Conservation (phyloP, 148 eudicot species). For the Cornus florida region DNA sequence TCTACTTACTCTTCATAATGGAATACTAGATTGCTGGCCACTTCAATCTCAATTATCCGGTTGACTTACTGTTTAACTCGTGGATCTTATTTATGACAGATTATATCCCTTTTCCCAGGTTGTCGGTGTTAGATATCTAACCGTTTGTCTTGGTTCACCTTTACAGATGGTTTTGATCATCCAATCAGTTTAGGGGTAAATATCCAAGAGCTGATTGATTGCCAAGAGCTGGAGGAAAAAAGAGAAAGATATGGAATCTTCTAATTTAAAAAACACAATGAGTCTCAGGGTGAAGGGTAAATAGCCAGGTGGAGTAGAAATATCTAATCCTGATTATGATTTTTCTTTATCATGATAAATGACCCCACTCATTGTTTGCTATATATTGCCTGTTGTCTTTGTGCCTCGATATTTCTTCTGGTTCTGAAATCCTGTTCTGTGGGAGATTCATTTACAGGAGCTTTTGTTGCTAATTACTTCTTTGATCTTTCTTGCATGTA, state of each 20-base stretch:
- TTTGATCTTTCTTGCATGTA: background rate
- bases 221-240: conserved; percentile 3
- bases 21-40: conserved; percentile 1
- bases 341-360: background rate
- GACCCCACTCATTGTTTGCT: background rate
- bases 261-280: background rate
- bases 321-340: background rate
- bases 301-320: background rate
- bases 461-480: conserved; percentile 3
- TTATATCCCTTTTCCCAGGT: background rate
- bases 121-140: background rate
- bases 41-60: background rate
- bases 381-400: background rate
- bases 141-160: background rate
- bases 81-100: background rate
- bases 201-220: background rate
- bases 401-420: conserved; percentile 2
- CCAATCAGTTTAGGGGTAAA: background rate
- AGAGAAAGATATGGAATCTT: background rate
- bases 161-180: background rate
- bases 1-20: background rate
- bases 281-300: background rate
- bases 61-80: background rate
- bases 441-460: background rate
- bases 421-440: background rate